Evolutionary conservation across 805 yeast genomes (phyloP).

Genomic region (Teunomyces atbi): DNA sequence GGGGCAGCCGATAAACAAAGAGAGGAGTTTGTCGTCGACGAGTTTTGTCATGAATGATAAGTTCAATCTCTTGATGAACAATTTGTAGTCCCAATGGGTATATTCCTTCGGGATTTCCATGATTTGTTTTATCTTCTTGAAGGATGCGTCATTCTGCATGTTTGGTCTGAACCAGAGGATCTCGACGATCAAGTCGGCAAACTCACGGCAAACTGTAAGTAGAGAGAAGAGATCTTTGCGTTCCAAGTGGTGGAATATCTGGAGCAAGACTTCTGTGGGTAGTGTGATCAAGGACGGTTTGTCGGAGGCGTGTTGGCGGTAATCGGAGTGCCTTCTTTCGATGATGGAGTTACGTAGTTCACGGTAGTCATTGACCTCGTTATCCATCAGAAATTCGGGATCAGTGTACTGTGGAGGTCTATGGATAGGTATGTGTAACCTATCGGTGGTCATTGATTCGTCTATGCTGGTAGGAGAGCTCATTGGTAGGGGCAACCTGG

Average conservation of each 20-base stretch:
- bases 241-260: slow-evolving; percentile 63
- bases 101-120: slow-evolving; percentile 45
- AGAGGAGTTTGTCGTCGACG: slow-evolving; percentile 63
- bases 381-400: slow-evolving; percentile 31
- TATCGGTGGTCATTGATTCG: slow-evolving; percentile 9
- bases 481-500: slow-evolving; percentile 10
- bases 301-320: slow-evolving; percentile 8
- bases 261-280: slow-evolving; percentile 61
- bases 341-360: slow-evolving; percentile 37
- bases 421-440: neutral
- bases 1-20: slow-evolving; percentile 62
- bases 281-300: slow-evolving; percentile 42
- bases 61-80: slow-evolving; percentile 75
- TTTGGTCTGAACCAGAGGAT: slow-evolving; percentile 86
- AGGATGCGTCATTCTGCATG: slow-evolving; percentile 50
- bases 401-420: slow-evolving; percentile 3
- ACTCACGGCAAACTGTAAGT: slow-evolving; percentile 72
- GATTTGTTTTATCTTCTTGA: slow-evolving; percentile 54
- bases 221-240: slow-evolving; percentile 61
- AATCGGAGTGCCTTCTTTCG: slow-evolving; percentile 23
- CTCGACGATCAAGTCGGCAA: slow-evolving; percentile 77
- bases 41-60: slow-evolving; percentile 68
- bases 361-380: slow-evolving; percentile 31
- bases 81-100: slow-evolving; percentile 66
- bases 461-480: slow-evolving; percentile 19